phyloP scores from a whole-genome alignment of 148 eudicot genomes.

The Nyssa sinensis region DNA sequence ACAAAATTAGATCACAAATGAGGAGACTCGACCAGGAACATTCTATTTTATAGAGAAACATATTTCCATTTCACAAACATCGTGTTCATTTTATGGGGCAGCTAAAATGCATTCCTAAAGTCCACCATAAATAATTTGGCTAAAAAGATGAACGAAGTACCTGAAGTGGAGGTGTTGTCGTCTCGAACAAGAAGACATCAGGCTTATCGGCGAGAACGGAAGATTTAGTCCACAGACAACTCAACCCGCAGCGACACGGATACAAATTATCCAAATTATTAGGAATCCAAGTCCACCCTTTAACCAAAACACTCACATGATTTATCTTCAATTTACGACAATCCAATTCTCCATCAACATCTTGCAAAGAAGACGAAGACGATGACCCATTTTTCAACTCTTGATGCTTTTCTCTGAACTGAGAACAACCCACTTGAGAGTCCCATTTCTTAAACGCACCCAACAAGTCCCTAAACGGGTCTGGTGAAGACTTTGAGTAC shows the following conservation, averaged over 20 bases:
- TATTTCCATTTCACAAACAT: neutral
- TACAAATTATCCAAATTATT: slow-evolving; percentile 91
- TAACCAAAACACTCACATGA: slow-evolving; percentile 78
- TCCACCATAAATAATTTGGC: neutral
- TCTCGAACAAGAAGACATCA: slow-evolving; percentile 88
- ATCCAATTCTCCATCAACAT: slow-evolving; percentile 27
- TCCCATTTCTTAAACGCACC: slow-evolving; percentile 66
- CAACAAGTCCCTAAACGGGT: slow-evolving; percentile 58
- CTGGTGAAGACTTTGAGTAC: slow-evolving; percentile 25
- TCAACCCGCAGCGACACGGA: slow-evolving; percentile 78
- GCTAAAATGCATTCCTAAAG: neutral
- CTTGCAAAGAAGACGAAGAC: slow-evolving; percentile 46
- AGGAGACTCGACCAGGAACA: neutral
- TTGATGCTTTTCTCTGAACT: slow-evolving; percentile 45
- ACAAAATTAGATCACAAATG: neutral
- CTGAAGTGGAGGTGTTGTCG: slow-evolving; percentile 73
- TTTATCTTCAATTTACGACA: slow-evolving; percentile 55
- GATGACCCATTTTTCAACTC: slow-evolving; percentile 39
- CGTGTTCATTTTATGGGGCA: neutral
- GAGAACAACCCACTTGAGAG: slow-evolving; percentile 63
- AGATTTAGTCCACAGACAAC: slow-evolving; percentile 91
- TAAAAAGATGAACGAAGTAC: slow-evolving; percentile 24
- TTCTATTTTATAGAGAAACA: neutral
- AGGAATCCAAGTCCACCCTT: slow-evolving; percentile 98
- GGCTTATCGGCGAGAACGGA: slow-evolving; percentile 77